Evolutionary conservation across 2,329 filamentous ascomycete species (phyloP).

Genomic region (Monosporascus sp.): DNA sequence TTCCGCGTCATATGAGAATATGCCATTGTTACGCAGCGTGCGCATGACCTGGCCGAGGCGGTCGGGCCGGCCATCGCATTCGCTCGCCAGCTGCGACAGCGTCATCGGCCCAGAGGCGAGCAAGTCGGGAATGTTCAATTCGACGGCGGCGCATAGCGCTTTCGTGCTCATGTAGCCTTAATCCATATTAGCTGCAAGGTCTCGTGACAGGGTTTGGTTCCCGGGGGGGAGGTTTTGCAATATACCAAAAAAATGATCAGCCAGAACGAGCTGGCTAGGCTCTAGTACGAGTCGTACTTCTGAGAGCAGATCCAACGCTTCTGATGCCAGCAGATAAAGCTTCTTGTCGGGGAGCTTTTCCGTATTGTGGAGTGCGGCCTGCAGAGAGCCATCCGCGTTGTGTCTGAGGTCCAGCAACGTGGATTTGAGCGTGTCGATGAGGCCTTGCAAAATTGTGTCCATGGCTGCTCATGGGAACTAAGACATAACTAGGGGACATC

Average conservation of each 20-base stretch:
- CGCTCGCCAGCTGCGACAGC: constrained; percentile 12
- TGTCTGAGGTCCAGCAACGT: too few relatives aligned
- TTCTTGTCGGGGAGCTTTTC: too few relatives aligned
- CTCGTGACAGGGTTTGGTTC: background rate
- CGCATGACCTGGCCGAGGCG: constrained; percentile 28
- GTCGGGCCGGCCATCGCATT: constrained; percentile 13
- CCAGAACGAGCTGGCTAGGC: constrained; percentile 10
- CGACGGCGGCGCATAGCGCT: constrained; percentile 24
- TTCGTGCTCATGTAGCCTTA: constrained; percentile 24
- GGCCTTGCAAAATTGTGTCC: too few relatives aligned
- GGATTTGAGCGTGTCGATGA: too few relatives aligned
- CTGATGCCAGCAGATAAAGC: too few relatives aligned
- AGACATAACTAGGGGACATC: too few relatives aligned
- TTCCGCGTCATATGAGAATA: constrained; percentile 26
- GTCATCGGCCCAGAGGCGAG: constrained; percentile 16
- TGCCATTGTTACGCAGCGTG: constrained; percentile 26
- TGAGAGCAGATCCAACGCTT: too few relatives aligned
- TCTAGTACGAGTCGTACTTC: constrained; percentile 5
- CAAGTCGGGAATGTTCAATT: constrained; percentile 24
- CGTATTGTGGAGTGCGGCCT: too few relatives aligned
- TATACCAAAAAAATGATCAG: constrained; percentile 16
- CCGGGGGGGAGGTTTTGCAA: too few relatives aligned
- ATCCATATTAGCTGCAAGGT: background rate
- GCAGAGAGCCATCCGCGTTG: too few relatives aligned
- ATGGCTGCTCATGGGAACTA: too few relatives aligned